phyloP scores from a whole-genome alignment of 176 grass and related monocot species.

The Alloteropsis semialata region DNA sequence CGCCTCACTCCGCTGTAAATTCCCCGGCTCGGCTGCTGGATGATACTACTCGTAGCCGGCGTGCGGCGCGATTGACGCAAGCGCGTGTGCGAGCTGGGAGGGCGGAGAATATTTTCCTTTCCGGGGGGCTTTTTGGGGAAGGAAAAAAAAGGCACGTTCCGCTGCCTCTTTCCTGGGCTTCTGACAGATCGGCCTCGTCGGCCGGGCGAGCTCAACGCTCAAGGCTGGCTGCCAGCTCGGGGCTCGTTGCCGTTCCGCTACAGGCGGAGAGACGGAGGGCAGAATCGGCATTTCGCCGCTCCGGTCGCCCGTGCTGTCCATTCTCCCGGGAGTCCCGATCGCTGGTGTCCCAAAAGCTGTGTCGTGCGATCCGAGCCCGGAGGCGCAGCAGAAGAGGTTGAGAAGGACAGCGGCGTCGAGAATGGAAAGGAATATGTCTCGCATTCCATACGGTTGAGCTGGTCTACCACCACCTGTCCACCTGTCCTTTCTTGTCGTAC shows the following conservation, averaged over 20 bases:
- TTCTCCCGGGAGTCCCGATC: not conserved
- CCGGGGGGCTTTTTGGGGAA: not conserved
- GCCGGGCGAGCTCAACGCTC: not conserved
- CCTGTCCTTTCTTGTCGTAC: not conserved
- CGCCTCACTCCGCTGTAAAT: conserved; percentile 26
- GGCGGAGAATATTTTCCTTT: not conserved
- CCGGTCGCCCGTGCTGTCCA: not conserved
- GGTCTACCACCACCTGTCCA: not conserved
- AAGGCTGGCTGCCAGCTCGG: not conserved
- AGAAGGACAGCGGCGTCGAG: not conserved
- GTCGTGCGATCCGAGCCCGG: not conserved
- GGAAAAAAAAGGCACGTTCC: not conserved
- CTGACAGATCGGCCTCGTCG: conserved; percentile 10
- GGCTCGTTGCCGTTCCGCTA: not conserved
- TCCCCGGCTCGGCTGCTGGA: not conserved
- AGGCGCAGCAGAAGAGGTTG: not conserved
- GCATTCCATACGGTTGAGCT: not conserved
- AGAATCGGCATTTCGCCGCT: not conserved
- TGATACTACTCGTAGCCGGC: not conserved
- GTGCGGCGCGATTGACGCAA: not conserved
- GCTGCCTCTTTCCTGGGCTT: not conserved
- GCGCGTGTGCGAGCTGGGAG: not conserved
- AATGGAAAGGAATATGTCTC: not conserved
- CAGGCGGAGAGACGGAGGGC: not conserved
- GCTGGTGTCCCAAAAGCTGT: not conserved